phyloP scores from a whole-genome alignment of 2,329 filamentous ascomycete genomes.

The Clarireedia sp. region DNA sequence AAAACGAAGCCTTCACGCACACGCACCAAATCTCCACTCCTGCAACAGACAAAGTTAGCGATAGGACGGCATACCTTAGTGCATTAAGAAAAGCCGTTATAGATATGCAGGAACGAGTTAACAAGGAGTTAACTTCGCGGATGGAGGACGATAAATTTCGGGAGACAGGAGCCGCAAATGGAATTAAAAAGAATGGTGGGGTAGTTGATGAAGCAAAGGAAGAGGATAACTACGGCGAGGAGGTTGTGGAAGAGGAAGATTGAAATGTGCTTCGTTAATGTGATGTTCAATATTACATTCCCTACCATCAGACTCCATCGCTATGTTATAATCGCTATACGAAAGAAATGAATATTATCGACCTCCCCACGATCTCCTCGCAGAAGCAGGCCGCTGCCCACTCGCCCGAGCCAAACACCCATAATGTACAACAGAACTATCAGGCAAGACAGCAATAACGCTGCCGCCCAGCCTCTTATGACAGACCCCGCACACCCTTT shows the following conservation, averaged over 20 bases:
- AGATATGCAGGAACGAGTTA: slow-evolving; percentile 57
- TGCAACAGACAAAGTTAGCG: slow-evolving; percentile 31
- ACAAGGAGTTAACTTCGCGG: slow-evolving; percentile 60
- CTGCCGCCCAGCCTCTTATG: slow-evolving; percentile 88
- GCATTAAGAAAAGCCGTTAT: slow-evolving; percentile 49
- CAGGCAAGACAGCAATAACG: slow-evolving; percentile 82
- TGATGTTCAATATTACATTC: slow-evolving; percentile 7
- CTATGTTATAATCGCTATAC: slow-evolving; percentile 20
- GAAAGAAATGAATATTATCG: slow-evolving; percentile 11
- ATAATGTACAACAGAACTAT: slow-evolving; percentile 75
- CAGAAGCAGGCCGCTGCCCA: slow-evolving; percentile 20
- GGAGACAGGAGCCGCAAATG: slow-evolving; percentile 30
- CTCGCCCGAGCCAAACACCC: slow-evolving; percentile 60
- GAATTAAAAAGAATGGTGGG: slow-evolving; percentile 30
- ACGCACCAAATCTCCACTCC: slow-evolving; percentile 32
- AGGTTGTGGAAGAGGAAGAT: slow-evolving; percentile 58
- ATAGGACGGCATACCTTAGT: slow-evolving; percentile 52
- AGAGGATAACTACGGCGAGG: slow-evolving; percentile 81
- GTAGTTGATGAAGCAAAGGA: slow-evolving; percentile 47
- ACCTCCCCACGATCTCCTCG: slow-evolving; percentile 22
- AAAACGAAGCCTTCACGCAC: slow-evolving; percentile 40
- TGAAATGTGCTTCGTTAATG: slow-evolving; percentile 29
- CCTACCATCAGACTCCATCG: slow-evolving; percentile 18
- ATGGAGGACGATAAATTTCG: slow-evolving; percentile 66
- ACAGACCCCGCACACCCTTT: slow-evolving; percentile 84